These are phyloP conservation scores for Penicillium sp. DNA, from an alignment of 2,329 filamentous ascomycete species.

Conservation along the genomic window DNA sequence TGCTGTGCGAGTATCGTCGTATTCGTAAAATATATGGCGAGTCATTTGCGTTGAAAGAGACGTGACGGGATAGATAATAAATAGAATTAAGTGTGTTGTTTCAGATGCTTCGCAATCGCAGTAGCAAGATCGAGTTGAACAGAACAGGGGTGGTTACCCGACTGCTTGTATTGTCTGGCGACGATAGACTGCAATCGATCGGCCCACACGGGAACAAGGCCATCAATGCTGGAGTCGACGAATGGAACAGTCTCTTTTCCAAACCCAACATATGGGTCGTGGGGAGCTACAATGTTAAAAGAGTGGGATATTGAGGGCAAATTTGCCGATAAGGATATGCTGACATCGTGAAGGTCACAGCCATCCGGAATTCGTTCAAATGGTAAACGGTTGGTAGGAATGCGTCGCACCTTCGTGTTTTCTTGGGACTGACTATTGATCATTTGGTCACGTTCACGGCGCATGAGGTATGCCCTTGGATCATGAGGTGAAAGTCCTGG, in stretches of 20 bases:
- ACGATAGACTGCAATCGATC: slow-evolving; percentile 15
- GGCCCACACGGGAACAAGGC: slow-evolving; percentile 15
- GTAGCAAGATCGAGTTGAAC: slow-evolving; percentile 12
- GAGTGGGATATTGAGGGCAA: background rate
- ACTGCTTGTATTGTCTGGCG: slow-evolving; percentile 9
- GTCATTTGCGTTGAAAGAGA: background rate
- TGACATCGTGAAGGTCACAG: slow-evolving; percentile 12
- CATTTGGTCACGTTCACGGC: background rate
- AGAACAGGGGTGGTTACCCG: background rate
- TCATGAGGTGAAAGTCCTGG: slow-evolving; percentile 10
- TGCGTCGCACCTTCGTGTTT: background rate
- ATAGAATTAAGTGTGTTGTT: background rate
- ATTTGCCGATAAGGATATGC: slow-evolving; percentile 4
- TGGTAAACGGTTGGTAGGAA: slow-evolving; percentile 15
- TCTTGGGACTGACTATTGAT: background rate
- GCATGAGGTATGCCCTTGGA: slow-evolving; percentile 24
- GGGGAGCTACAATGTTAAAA: background rate
- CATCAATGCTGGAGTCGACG: slow-evolving; percentile 1
- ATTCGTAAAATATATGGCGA: too few relatives aligned
- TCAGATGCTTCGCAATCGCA: slow-evolving; percentile 10
- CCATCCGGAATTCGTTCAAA: slow-evolving; percentile 27
- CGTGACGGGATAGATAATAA: background rate
- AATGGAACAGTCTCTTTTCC: slow-evolving; percentile 3
- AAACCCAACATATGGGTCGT: slow-evolving; percentile 6
- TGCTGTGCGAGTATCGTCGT: background rate